phyloP scores from a whole-genome alignment of 2,329 filamentous ascomycete species.

The Ceratocystis ficicola region DNA sequence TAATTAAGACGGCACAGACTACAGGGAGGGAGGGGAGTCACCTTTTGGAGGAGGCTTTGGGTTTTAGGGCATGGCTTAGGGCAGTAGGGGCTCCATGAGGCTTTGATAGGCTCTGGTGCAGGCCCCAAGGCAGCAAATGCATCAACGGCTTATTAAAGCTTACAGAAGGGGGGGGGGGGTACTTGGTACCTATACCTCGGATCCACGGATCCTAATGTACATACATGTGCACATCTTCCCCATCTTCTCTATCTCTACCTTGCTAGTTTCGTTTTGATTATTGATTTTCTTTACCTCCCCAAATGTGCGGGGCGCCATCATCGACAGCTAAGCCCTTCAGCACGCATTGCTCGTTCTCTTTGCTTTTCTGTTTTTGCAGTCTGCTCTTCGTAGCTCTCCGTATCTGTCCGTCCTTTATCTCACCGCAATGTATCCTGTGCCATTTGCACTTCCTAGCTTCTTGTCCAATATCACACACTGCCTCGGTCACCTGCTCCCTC shows the following conservation, averaged over 20 bases:
- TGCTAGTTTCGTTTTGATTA: background rate
- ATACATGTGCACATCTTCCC: no score
- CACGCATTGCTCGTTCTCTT: no score
- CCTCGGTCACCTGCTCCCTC: background rate
- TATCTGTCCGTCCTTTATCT: background rate
- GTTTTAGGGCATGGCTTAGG: background rate
- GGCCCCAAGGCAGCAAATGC: background rate
- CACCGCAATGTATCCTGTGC: background rate
- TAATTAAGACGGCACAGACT: background rate
- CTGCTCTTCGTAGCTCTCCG: background rate
- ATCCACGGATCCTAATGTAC: no score
- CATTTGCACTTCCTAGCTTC: background rate
- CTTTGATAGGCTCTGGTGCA: background rate
- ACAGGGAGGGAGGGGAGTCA: no score
- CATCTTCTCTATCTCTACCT: background rate
- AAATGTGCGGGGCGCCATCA: no score
- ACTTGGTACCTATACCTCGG: background rate
- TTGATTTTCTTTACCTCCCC: background rate
- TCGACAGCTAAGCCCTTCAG: background rate
- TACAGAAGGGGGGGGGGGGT: background rate
- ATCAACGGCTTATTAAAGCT: background rate
- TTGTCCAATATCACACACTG: background rate
- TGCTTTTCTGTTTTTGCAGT: no score
- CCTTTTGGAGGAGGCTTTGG: no score
- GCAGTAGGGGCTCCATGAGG: background rate